Conservation (phyloP, 176 grass and related monocot genomes). For the Poa pratensis region DNA sequence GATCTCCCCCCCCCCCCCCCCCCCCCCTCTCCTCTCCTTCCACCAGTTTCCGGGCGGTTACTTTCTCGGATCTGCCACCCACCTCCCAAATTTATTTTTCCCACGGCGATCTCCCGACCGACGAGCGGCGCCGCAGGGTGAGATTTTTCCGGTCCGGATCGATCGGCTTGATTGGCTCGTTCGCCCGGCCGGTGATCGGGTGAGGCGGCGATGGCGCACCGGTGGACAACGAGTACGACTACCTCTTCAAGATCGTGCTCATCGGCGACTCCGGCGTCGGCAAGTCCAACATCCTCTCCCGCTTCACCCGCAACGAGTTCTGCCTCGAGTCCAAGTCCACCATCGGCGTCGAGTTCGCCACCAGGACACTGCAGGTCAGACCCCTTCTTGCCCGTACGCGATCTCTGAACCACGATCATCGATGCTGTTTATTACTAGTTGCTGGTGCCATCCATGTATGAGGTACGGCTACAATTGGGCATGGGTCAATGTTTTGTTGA, state of each 20-base stretch:
- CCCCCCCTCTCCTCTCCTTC: background rate
- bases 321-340: constrained; percentile 95
- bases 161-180: background rate
- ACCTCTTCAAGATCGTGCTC: constrained; percentile 95
- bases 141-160: background rate
- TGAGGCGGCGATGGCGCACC: constrained; percentile 51
- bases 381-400: background rate
- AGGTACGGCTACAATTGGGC: background rate
- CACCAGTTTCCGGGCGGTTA: background rate
- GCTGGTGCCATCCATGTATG: too few species aligned
- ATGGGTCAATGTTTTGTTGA: background rate
- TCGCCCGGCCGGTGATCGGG: background rate
- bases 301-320: constrained; percentile 93
- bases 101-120: constrained; percentile 29
- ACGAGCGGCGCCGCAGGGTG: background rate
- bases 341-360: constrained; percentile 92
- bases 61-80: constrained; percentile 28
- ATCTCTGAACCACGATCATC: background rate
- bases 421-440: too few species aligned
- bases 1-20: background rate
- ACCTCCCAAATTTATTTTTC: constrained; percentile 5
- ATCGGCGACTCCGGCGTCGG: constrained; percentile 91
- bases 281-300: constrained; percentile 85
- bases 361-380: constrained; percentile 59
- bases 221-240: constrained; percentile 83